A percentile compares a stretch with the other conserved stretches of the same genome.
These are phyloP conservation scores for Trichoderma koningiopsis DNA, from an alignment of 2,329 filamentous ascomycete species.

Conservation along the genomic window DNA sequence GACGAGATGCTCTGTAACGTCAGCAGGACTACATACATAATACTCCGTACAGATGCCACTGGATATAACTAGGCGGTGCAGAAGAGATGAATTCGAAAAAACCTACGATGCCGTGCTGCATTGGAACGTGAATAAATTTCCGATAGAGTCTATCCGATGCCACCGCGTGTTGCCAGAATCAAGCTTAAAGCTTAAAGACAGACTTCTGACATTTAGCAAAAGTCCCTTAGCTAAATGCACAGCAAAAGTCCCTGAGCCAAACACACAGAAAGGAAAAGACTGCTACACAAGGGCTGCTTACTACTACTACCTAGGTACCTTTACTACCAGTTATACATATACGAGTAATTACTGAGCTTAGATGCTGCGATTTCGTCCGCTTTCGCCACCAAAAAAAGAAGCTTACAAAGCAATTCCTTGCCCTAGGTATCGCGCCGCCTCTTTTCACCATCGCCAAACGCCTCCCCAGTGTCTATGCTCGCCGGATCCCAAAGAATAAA, in stretches of 20 bases:
- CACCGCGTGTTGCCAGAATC: not conserved
- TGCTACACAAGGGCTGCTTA: not conserved
- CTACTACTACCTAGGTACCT: not conserved
- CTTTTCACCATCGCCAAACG: not conserved
- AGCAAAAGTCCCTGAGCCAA: not conserved
- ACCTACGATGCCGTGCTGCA: not conserved
- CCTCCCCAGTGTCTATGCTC: not conserved
- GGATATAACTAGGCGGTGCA: not conserved
- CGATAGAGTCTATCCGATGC: no score
- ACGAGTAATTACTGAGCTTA: not conserved
- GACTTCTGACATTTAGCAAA: slow-evolving; percentile 10
- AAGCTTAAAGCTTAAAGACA: slow-evolving; percentile 15
- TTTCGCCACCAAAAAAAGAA: not conserved
- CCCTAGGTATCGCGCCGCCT: not conserved
- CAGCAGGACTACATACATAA: not conserved
- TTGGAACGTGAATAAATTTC: not conserved
- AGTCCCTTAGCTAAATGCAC: not conserved
- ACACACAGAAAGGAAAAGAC: not conserved
- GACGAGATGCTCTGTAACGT: not conserved
- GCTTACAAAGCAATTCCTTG: not conserved
- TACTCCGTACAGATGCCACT: not conserved
- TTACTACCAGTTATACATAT: not conserved
- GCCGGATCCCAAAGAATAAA: not conserved
- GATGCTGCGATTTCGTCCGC: not conserved
- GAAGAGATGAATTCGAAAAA: not conserved